Conservation (phyloP, 768 basidiomycete genomes). For the Plicaturopsis crispa region DNA sequence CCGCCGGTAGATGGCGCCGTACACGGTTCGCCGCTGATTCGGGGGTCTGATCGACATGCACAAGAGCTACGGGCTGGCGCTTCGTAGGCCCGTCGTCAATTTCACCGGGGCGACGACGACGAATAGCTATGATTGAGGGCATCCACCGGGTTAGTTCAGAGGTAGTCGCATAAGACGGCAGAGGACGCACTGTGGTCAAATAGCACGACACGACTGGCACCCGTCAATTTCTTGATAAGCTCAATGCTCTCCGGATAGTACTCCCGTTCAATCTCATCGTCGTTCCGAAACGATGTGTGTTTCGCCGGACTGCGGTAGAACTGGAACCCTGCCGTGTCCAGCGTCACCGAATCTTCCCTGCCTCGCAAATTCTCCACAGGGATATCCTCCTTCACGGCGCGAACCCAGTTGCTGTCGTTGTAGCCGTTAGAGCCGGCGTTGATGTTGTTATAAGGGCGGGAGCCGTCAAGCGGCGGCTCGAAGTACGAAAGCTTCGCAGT, state of each 20-base stretch:
- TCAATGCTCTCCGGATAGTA: conserved; percentile 59
- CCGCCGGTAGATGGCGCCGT: conserved; percentile 39
- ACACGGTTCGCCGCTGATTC: conserved; percentile 37
- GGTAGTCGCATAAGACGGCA: background rate
- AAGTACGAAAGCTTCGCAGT: no score
- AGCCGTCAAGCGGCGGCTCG: no score
- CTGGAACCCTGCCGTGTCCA: conserved; percentile 49
- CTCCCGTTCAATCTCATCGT: conserved; percentile 41
- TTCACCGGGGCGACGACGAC: conserved; percentile 33
- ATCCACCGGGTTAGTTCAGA: background rate
- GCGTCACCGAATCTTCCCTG: conserved; percentile 32
- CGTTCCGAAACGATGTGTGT: conserved; percentile 39
- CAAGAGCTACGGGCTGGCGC: conserved; percentile 30
- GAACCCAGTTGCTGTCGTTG: conserved; percentile 27
- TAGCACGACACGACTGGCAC: conserved; percentile 51
- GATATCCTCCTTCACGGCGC: conserved; percentile 16
- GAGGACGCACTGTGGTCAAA: conserved; percentile 56
- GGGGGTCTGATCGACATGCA: conserved; percentile 48
- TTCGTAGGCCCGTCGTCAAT: conserved; percentile 25
- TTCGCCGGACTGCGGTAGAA: conserved; percentile 30
- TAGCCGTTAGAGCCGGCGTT: conserved; percentile 26
- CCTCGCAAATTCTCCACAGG: conserved; percentile 48
- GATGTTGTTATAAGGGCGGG: conserved; percentile 28
- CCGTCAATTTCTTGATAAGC: conserved; percentile 50
- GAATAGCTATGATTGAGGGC: conserved; percentile 26